Base-by-base conservation (phyloP, 371 early-diverging fungal species). In the Syncephalastrum monosporum region DNA sequence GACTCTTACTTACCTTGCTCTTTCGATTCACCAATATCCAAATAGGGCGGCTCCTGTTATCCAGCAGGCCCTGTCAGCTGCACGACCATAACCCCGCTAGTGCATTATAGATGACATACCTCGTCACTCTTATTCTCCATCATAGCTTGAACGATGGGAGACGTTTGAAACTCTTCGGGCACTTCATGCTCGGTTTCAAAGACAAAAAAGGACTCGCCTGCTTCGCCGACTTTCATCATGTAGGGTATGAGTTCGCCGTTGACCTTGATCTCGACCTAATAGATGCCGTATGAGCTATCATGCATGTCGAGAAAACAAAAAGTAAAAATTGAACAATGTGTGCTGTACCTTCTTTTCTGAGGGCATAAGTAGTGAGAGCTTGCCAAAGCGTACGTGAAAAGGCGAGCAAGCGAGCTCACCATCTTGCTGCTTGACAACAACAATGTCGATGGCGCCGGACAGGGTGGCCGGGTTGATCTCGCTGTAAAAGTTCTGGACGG, bases 181-280 rank as follows among this genome's bases (percentile, higher is more conserved):
- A 94, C 94, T 23, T 91, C 82, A 57, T 85, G 86, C 38, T 92
- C 91, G 10, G 94, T 86, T 68, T 93, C 92, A 53, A 94, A 84
- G 7, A 99, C 98, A 79, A 99, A 99, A 69, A 95, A 99, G 2
- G 97, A 93, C 71, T 99, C 99, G 23, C 99, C 99, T 38, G 96
- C 93, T 52, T 96, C 97, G 24, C 99, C 98, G 3, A 99, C 87
- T 64, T 96, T 97, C 98, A 99, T 99, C 21, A 83, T 81, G 60
- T 94, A 83, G 61, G 91, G 87, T 23, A 88, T 84, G 0, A 74
- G 57, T 53, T 81, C 65, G 41, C 90, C 97, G 82, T 99, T 99
- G 50, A 99, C 90, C 8, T 82, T 80, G 41, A 99, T 81, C 61
- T 95, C 91, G 38, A 98, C 95, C 83, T 91, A 64, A 24, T 4